Percentiles rank a stretch among this genome's conserved stretches.
These are phyloP conservation scores for Diaporthe eres DNA, from an alignment of 2,329 filamentous ascomycete species.

Conservation along the genomic window DNA sequence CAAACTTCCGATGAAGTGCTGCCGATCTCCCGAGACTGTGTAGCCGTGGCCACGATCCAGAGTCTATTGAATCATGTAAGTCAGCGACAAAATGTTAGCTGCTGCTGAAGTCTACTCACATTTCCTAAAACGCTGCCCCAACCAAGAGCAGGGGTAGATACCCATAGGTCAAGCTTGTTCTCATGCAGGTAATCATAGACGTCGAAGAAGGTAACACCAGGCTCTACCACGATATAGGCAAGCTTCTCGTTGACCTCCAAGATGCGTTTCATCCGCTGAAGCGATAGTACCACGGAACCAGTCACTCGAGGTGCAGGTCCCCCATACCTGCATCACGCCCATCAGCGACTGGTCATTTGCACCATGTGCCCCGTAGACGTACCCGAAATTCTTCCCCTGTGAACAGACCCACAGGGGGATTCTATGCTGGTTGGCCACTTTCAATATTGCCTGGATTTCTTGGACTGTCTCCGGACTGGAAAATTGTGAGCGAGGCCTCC, in stretches of 20 bases:
- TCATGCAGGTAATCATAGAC: neutral
- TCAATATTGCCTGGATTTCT: neutral
- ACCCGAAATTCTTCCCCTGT: neutral
- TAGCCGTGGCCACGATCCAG: neutral
- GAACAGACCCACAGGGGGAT: neutral
- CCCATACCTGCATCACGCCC: neutral
- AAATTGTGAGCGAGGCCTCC: neutral
- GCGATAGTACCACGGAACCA: neutral
- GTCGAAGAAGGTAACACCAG: neutral
- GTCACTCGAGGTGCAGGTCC: neutral
- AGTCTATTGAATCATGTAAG: neutral
- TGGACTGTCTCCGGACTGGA: neutral
- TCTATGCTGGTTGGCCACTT: neutral
- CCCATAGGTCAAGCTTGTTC: neutral
- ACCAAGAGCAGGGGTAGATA: neutral
- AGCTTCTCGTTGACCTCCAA: neutral
- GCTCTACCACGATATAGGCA: neutral
- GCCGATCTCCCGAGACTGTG: neutral
- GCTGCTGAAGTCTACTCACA: neutral
- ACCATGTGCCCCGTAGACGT: neutral
- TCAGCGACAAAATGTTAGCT: neutral
- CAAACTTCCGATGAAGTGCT: neutral
- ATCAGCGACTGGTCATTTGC: neutral
- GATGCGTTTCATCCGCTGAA: neutral
- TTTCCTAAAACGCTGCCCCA: slow-evolving; percentile 4